Percentiles rank a stretch among this genome's conserved stretches.
These are phyloP conservation scores for Parafenestella ontariensis DNA, from an alignment of 2,329 filamentous ascomycete species.

Conservation along the genomic window DNA sequence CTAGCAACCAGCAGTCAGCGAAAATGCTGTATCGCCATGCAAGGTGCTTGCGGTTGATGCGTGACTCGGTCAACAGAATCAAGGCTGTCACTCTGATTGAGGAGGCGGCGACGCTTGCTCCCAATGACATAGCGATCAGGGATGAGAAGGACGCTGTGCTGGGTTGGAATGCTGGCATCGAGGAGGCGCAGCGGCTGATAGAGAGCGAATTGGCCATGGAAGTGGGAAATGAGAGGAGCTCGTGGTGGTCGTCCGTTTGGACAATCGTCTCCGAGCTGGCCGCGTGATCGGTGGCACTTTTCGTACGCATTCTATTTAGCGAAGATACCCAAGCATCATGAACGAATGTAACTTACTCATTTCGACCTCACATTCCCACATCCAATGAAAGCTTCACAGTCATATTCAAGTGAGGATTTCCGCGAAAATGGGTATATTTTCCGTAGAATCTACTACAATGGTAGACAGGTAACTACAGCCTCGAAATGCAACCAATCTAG, in stretches of 20 bases:
- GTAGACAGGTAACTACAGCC: not conserved
- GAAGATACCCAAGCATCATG: not conserved
- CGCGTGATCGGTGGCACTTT: not conserved
- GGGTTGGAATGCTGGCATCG: constrained; percentile 25
- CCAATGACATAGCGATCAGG: constrained; percentile 24
- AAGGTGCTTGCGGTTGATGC: constrained; percentile 27
- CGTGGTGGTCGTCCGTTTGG: constrained; percentile 9
- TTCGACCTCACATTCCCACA: not conserved
- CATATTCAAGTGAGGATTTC: not conserved
- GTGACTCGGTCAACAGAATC: constrained; percentile 9
- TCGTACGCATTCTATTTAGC: not conserved
- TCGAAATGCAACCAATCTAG: not conserved
- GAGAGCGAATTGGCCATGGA: not conserved
- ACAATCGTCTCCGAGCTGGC: not conserved
- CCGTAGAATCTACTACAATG: not conserved
- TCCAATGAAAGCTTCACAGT: not conserved
- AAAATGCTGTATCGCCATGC: constrained; percentile 37
- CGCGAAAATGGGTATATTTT: not conserved
- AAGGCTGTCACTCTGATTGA: constrained; percentile 26
- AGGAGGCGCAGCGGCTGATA: constrained; percentile 7
- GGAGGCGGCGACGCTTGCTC: constrained; percentile 23
- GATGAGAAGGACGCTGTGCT: constrained; percentile 26
- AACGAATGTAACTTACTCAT: not conserved
- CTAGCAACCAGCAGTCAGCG: constrained; percentile 29
- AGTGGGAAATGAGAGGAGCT: not conserved